These are phyloP conservation scores for Pseudomonodictys pantanalensis DNA, from an alignment of 495 filamentous ascomycete species.

Conservation along the genomic window DNA sequence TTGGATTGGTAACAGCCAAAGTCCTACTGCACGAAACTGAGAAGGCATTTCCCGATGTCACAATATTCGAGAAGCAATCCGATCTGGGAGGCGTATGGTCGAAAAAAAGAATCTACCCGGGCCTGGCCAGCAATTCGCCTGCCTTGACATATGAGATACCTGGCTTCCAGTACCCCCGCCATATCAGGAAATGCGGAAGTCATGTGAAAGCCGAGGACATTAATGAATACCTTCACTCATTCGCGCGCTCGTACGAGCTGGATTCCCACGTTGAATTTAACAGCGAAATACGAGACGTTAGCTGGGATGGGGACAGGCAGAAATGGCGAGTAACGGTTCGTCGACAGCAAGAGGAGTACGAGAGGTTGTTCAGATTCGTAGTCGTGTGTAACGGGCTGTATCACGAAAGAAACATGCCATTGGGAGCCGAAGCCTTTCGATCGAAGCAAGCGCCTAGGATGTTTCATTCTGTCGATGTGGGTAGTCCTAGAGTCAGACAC, in stretches of 20 bases:
- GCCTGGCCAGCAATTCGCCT: slow-evolving; percentile 9
- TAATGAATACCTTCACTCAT: slow-evolving; percentile 4
- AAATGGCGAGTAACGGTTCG: not conserved
- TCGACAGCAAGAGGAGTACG: not conserved
- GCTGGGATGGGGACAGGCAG: not conserved
- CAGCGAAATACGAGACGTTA: not conserved
- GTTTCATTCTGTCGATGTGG: slow-evolving; percentile 9
- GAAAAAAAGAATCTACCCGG: slow-evolving; percentile 1
- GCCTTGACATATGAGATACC: slow-evolving; percentile 15
- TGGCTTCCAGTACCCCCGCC: slow-evolving; percentile 7
- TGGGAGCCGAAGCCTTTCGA: not conserved
- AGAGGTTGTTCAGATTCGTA: slow-evolving; percentile 1
- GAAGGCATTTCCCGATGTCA: not conserved
- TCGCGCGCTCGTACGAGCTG: not conserved
- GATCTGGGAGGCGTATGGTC: slow-evolving; percentile 12
- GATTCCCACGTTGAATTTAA: not conserved
- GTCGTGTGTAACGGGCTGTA: slow-evolving; percentile 16
- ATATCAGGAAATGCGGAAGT: not conserved
- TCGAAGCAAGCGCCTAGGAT: not conserved
- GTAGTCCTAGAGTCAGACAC: not conserved
- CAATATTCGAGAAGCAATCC: slow-evolving; percentile 8
- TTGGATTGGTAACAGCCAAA: slow-evolving; percentile 14
- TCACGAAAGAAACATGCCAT: slow-evolving; percentile 4
- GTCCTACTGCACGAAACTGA: slow-evolving; percentile 1
- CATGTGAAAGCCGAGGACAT: slow-evolving; percentile 14